phyloP scores from a whole-genome alignment of 2,329 filamentous ascomycete genomes.

The Cephalotrichum gorgonifer region DNA sequence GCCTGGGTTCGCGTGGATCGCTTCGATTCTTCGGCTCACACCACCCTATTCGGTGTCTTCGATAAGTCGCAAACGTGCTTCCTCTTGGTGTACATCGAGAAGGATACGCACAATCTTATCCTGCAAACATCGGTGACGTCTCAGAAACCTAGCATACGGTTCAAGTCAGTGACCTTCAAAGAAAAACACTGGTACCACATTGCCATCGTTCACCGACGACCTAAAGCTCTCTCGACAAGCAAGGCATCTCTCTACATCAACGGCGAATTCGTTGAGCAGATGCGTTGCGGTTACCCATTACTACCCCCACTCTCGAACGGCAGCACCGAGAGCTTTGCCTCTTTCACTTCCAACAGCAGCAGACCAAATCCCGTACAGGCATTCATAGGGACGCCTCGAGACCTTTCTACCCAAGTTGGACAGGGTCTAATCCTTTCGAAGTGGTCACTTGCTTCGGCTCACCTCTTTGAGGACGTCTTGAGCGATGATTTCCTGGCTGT shows the following conservation, averaged over 20 bases:
- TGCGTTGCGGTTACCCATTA: constrained; percentile 82
- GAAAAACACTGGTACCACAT: constrained; percentile 86
- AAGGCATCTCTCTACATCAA: constrained; percentile 85
- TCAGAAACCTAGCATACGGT: constrained; percentile 78
- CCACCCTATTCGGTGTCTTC: constrained; percentile 91
- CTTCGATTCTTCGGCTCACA: constrained; percentile 78
- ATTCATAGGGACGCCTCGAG: constrained; percentile 85
- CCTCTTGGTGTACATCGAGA: constrained; percentile 84
- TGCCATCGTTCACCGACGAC: constrained; percentile 72
- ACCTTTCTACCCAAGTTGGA: constrained; percentile 68
- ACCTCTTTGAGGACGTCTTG: constrained; percentile 76
- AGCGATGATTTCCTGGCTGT: constrained; percentile 91
- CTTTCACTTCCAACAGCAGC: constrained; percentile 47
- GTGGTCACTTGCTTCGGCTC: constrained; percentile 84
- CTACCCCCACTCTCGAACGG: constrained; percentile 54
- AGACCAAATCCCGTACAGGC: constrained; percentile 69
- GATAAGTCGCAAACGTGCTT: constrained; percentile 90
- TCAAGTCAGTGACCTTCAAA: constrained; percentile 72
- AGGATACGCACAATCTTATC: constrained; percentile 87
- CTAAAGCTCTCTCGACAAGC: constrained; percentile 63
- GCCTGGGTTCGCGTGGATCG: constrained; percentile 83
- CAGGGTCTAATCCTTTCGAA: constrained; percentile 63
- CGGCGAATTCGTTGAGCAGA: constrained; percentile 86
- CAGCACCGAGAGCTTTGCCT: constrained; percentile 59
- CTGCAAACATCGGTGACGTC: constrained; percentile 90